Base-by-base conservation (phyloP, 2,329 filamentous ascomycete genomes). In the Diaporthe aspalathi region DNA sequence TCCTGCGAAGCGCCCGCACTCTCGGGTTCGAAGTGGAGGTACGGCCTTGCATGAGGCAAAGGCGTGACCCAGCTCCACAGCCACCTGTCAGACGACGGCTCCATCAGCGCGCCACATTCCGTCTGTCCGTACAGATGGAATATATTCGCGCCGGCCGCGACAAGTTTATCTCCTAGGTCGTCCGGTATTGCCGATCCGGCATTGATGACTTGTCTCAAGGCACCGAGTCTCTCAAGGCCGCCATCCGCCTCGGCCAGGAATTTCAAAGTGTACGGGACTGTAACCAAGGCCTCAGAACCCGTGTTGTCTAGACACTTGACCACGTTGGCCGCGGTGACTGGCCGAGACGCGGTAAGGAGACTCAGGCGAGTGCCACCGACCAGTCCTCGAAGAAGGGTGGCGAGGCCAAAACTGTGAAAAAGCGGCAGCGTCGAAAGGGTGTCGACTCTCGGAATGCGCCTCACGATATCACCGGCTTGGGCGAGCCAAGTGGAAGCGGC, bases 51-150 rank as follows among this genome's bases (percentile, higher is more conserved):
- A 24, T 52, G 29, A 22, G 67, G 67, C 56, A 63, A 12, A 16
- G 67, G 67, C 45, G 67, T 63, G 11, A 63, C 45, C 67, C 67
- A 70, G 32, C 50, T 53, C 67, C 67, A 70, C 12, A 68, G 40
- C 27, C 38, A 47, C 14, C 40, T 54, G 35, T 68, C 66, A 17
- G 53, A 38, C 4, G 66, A 52, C 52, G 66, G 66, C 40, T 68
- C 66, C 66, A 68, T 68, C 27, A 68, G n/a, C 4, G 66, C 66
- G 6, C 66, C 66, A 38, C 38, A 68, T 9, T 68, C 66, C 0
- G 66, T 68, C 53, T 68, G 66, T 6, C 66, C 66, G n/a, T 68
- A 68, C 40, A 68, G 29, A 8, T 68, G 66, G 29, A 68, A 68
- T 20, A 68, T 68, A 5, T 49, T 57, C 20, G 27, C 40, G 5